Base-by-base conservation (phyloP, 192 early-diverging fungal species). In the Cetraspora pellucida region DNA sequence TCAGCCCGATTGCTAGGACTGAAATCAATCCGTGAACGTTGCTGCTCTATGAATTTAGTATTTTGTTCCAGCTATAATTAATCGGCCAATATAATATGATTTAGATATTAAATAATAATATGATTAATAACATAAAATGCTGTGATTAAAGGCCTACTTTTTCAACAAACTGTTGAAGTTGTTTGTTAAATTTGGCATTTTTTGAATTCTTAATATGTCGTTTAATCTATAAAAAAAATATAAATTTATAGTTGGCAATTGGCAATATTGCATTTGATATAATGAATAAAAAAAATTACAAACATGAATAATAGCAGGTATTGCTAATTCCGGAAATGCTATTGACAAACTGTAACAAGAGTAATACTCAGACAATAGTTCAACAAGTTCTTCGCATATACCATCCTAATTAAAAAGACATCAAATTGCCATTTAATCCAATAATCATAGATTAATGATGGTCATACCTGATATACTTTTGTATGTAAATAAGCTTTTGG, bases 271-370 rank as follows among this genome's bases (percentile, higher is more conserved):
- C 5, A 37, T 37, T 27, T 9, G 37, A 27, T n/a, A 19, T 49
- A 74, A 47, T 13, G 0, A 2, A 5, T 52, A n/a, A 50, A 64
- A 25, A 16, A 23, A 43, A 4, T 9, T 55, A 75, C 79, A 66
- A 77, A 89, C 84, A 70, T 92, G 90, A 21, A 97, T 82, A 65
- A 96, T 87, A 8, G 91, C 94, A 5, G 97, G 96, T 44, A 96
- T 92, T 31, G 85, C 89, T 81, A 96, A 85, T 81, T 99, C 98
- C 13, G 98, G 97, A 89, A 99, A 99, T 9, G 93, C 89, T 74
- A 99, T 95, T 45, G 90, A 92, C 25, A 86, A 83, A 27, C 90
- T 90, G 74, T 88, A 91, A 21, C 88, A 70, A 17, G 91, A 88
- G 81, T 94, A 91, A 60, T 91, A 93, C 60, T 94, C 90, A 23